phyloP scores from a whole-genome alignment of 129 eudicot species.

The Lactuca sativa region DNA sequence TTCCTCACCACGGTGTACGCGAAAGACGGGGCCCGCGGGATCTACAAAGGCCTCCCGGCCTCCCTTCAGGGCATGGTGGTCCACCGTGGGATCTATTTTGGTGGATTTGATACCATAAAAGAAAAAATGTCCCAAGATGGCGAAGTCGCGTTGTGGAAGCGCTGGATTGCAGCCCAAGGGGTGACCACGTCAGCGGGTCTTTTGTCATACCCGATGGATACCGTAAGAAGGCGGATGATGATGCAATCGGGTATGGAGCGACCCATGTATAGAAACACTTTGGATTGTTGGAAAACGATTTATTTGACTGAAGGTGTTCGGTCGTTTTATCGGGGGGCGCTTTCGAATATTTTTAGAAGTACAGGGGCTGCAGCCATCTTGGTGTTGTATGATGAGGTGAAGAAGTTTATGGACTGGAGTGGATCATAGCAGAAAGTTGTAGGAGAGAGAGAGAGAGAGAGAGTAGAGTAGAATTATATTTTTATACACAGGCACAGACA shows the following conservation, averaged over 20 bases:
- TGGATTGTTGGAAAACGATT: slow-evolving; percentile 85
- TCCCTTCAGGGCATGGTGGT: slow-evolving; percentile 94
- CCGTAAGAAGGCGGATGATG: slow-evolving; percentile 97
- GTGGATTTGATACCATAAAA: slow-evolving; percentile 90
- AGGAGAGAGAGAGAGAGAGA: slow-evolving; percentile 23
- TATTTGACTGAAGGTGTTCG: slow-evolving; percentile 59
- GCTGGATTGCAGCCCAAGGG: slow-evolving; percentile 88
- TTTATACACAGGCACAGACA: neutral
- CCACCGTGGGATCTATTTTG: slow-evolving; percentile 94
- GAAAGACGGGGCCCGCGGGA: slow-evolving; percentile 75
- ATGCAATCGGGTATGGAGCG: slow-evolving; percentile 84
- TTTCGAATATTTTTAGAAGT: slow-evolving; percentile 92
- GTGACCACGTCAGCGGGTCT: slow-evolving; percentile 90
- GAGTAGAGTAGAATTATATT: slow-evolving; percentile 23
- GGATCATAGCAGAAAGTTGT: slow-evolving; percentile 40
- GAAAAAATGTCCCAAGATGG: slow-evolving; percentile 58
- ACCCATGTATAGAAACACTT: slow-evolving; percentile 66
- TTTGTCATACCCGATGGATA: slow-evolving; percentile 84
- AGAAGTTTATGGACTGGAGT: slow-evolving; percentile 84
- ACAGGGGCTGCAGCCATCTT: slow-evolving; percentile 97
- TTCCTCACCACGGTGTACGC: slow-evolving; percentile 61
- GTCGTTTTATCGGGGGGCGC: slow-evolving; percentile 94
- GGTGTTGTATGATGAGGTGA: slow-evolving; percentile 92
- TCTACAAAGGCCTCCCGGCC: slow-evolving; percentile 93
- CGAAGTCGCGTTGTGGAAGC: slow-evolving; percentile 81